A percentile compares a stretch with the other conserved stretches of the same genome.
These are phyloP conservation scores for Rosa rugosa DNA, from an alignment of 306 rosid species.

Conservation along the genomic window DNA sequence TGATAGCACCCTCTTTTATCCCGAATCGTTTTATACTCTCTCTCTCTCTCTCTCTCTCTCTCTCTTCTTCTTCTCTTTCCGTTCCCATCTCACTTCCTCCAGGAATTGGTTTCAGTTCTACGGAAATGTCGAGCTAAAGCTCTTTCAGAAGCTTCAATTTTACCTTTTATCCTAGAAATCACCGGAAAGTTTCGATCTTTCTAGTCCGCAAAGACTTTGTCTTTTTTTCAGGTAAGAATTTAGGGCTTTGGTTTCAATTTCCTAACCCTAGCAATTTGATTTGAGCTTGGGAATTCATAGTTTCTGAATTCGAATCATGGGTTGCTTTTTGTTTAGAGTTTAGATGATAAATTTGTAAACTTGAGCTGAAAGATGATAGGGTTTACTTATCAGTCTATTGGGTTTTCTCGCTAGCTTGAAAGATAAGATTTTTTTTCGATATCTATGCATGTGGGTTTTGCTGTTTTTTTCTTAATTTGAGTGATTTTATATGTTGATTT, in stretches of 20 bases:
- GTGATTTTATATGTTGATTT: background rate
- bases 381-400: slow-evolving; percentile 5
- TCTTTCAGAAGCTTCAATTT: background rate
- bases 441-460: slow-evolving; percentile 4
- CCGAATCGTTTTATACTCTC: slow-evolving; percentile 5
- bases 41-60: background rate
- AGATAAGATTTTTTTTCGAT: background rate
- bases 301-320: background rate
- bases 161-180: background rate
- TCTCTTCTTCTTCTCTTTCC: background rate
- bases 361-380: background rate
- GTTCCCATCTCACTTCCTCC: slow-evolving; percentile 14
- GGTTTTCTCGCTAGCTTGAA: background rate
- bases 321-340: background rate
- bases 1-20: slow-evolving; percentile 28
- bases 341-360: background rate
- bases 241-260: slow-evolving; percentile 19
- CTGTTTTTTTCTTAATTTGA: slow-evolving; percentile 15
- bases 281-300: slow-evolving; percentile 8
- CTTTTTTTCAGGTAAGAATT: slow-evolving; percentile 28
- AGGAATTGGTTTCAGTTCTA: background rate
- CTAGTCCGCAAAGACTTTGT: background rate
- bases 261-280: slow-evolving; percentile 11
- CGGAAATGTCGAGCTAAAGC: background rate
- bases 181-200: slow-evolving; percentile 8